Percentiles rank a stretch among this genome's conserved stretches.
Conservation (phyloP, 306 rosid species). For the Prunus salicina region DNA sequence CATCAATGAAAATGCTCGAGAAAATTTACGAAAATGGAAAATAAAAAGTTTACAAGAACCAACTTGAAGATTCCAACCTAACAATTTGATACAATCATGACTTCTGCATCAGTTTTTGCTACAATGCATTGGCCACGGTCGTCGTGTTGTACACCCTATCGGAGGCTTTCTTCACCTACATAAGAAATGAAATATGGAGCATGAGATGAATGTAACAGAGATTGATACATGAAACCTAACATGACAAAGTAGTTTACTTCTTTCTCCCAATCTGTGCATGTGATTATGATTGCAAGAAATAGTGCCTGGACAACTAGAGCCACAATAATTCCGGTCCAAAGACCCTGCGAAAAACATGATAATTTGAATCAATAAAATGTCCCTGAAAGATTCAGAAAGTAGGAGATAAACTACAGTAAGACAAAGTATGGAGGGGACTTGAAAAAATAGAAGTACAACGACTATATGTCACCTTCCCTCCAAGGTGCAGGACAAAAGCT, state of each 20-base stretch:
- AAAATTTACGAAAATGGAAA: too few relatives aligned
- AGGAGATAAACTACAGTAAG: neutral
- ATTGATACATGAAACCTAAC: neutral
- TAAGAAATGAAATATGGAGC: neutral
- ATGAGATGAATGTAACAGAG: neutral
- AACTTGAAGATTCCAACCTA: too few relatives aligned
- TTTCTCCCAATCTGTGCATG: constrained; percentile 28
- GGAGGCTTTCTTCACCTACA: constrained; percentile 33
- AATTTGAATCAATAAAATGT: neutral
- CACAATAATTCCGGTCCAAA: constrained; percentile 30
- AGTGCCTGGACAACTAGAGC: constrained; percentile 21
- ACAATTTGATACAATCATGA: neutral
- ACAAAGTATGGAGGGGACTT: neutral
- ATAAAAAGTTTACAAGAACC: too few relatives aligned
- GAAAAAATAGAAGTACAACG: neutral
- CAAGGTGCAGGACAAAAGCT: constrained; percentile 34
- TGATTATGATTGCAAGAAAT: constrained; percentile 15
- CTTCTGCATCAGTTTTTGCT: neutral
- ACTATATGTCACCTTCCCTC: constrained; percentile 30
- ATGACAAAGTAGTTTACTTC: constrained; percentile 15
- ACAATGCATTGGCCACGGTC: neutral
- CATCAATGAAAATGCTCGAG: too few relatives aligned
- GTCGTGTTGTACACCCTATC: constrained; percentile 21
- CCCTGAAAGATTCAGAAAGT: neutral
- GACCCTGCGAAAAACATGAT: constrained; percentile 27